Percentiles rank a stretch among this genome's conserved stretches.
phyloP scores from a whole-genome alignment of 257 asterid species.

The Scutellaria minor region DNA sequence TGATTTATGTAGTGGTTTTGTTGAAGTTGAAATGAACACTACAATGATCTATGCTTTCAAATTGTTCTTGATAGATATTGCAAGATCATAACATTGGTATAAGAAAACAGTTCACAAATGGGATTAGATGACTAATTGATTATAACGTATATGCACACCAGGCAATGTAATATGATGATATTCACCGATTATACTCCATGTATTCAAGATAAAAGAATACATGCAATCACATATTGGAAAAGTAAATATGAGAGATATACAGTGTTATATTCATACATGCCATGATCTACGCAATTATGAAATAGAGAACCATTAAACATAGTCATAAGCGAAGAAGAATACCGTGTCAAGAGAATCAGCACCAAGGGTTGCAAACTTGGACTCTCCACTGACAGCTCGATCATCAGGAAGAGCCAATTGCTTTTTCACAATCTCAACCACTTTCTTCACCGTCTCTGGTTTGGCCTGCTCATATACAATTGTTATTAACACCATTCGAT shows the following conservation, averaged over 20 bases:
- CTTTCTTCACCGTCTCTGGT: conserved; percentile 84
- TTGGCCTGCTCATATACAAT: conserved; percentile 63
- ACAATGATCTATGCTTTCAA: not conserved
- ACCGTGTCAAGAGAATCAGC: conserved; percentile 99
- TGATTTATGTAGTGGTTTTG: not conserved
- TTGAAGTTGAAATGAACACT: not conserved
- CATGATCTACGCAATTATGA: not conserved
- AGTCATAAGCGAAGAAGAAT: conserved; percentile 20
- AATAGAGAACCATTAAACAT: not conserved
- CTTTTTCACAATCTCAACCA: conserved; percentile 78
- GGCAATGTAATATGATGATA: not conserved
- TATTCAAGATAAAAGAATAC: not conserved
- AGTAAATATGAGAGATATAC: not conserved
- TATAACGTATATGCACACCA: not conserved
- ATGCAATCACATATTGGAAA: not conserved
- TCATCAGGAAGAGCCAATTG: conserved; percentile 82
- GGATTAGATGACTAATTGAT: not conserved
- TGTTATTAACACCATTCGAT: conserved; percentile 1
- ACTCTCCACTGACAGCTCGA: conserved; percentile 63
- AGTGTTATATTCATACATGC: not conserved
- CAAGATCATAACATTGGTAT: no score
- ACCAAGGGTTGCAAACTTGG: conserved; percentile 79
- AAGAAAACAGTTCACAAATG: not conserved
- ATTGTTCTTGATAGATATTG: not conserved
- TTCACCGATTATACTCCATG: conserved; percentile 2